Percentiles rank a stretch among this genome's conserved stretches.
phyloP scores from a whole-genome alignment of 75 land plant species.

The Isoetes taiwanensis region DNA sequence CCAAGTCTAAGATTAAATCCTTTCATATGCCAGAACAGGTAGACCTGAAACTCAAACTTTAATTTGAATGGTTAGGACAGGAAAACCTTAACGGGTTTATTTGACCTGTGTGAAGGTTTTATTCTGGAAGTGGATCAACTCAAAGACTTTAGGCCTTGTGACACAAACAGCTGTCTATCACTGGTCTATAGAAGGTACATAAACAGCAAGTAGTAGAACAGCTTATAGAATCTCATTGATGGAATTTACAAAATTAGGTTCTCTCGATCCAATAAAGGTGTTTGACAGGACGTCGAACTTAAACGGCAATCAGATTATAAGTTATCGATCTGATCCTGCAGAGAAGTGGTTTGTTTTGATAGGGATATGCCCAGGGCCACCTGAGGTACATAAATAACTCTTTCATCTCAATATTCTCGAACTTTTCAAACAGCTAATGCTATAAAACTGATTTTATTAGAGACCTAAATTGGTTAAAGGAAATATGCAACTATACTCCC shows the following conservation, averaged over 20 bases:
- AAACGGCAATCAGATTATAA: background rate
- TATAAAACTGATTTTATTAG: background rate
- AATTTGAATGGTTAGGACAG: too few relatives aligned
- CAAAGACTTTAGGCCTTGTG: background rate
- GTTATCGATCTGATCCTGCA: constrained; percentile 1
- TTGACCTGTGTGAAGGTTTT: background rate
- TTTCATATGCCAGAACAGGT: constrained; percentile 4
- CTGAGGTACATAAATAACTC: background rate
- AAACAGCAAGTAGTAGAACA: too few relatives aligned
- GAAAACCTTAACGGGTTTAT: too few relatives aligned
- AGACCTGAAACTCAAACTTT: background rate
- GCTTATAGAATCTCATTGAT: too few relatives aligned
- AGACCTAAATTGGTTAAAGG: constrained; percentile 1
- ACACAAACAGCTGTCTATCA: constrained; percentile 1
- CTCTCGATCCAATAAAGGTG: background rate
- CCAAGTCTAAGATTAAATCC: background rate
- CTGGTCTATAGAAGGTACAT: constrained; percentile 4
- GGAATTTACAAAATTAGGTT: too few relatives aligned
- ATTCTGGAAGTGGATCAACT: constrained; percentile 1
- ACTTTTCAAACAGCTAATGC: background rate
- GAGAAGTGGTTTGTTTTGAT: constrained; percentile 4
- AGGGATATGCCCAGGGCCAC: background rate
- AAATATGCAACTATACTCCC: constrained; percentile 4
- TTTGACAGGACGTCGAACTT: constrained; percentile 2
- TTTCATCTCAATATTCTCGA: background rate